Evolutionary conservation across 306 rosid species (phyloP), one percentile per base, ranked within the genome.

Genomic region (Medicago truncatula): DNA sequence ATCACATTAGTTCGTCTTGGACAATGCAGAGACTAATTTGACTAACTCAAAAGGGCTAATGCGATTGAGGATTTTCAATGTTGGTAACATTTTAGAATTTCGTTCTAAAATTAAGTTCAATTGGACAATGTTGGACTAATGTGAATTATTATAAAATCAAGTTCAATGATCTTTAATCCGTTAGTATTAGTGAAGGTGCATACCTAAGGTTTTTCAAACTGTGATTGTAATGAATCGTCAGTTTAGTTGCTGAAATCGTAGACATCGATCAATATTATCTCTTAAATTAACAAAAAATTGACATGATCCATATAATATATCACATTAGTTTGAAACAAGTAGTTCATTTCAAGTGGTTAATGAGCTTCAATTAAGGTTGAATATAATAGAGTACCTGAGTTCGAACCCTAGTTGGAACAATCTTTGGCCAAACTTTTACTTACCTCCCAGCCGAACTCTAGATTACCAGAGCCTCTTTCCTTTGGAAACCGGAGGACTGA

Each of bases 1-100:
- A 13, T 6, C 18, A 7, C 65, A 25, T 28, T 59, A 59, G 40
- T 31, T 61, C 5, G 1, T 34, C 43, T 31, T 61, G 12, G 13
- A 61, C 44, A 31, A 61, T 61, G 18, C 17, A 61, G 16, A 59
- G 67, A 61, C 40, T 61, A 61, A 31, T 6, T 28, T 60, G 43
- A 13, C 43, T 28, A 13, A 31, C 20, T 60, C 20, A 28, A 54
- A 54, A 54, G 14, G 28, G 9, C 9, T 9, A 54, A 28, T 60
- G 43, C 31, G 20, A 60, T 28, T 28, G 12, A 31, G 6, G 10
- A 8, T 61, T 61, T 61, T 61, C 10, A 13, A 61, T n/a, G 34
- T 61, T 31, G 20, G 43, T 15, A 31, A 14, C 43, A 7, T 60
- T 60, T 31, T 28, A 28, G 20, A 60, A 28, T 61, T 28, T 28